phyloP scores from a whole-genome alignment of 139 green algal genomes.

The Yamagishiella unicocca region DNA sequence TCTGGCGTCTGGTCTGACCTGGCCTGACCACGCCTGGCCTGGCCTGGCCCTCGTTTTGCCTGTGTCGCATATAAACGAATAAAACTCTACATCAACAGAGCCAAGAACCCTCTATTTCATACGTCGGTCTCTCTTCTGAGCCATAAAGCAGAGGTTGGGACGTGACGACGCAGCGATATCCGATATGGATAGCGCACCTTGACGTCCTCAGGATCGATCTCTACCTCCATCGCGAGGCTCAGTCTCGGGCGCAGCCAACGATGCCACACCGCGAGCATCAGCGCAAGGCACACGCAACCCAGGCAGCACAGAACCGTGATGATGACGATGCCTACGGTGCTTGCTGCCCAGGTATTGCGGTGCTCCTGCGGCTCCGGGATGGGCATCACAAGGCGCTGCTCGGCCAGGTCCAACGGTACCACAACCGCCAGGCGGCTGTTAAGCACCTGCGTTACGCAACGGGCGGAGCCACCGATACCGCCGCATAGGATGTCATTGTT shows the following conservation, averaged over 20 bases:
- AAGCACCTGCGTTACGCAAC: neutral
- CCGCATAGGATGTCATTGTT: no score
- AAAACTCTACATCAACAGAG: no score
- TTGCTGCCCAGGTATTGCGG: neutral
- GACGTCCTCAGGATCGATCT: neutral
- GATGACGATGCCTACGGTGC: neutral
- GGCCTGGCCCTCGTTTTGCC: no score
- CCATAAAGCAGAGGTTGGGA: no score
- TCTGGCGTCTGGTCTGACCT: no score
- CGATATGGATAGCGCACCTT: no score
- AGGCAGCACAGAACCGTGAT: neutral
- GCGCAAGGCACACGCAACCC: neutral
- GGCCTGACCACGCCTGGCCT: no score
- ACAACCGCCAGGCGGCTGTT: neutral
- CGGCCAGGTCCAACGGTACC: neutral
- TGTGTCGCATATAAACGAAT: no score
- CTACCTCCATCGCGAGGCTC: neutral
- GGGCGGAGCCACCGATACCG: no score
- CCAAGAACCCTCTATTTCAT: no score
- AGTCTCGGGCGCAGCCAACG: neutral
- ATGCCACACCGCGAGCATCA: neutral
- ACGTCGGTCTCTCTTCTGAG: no score
- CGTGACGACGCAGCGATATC: no score
- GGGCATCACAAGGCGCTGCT: neutral
- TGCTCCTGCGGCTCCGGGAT: neutral